Percentiles rank a stretch among this genome's conserved stretches.
Conservation (phyloP, 2,329 filamentous ascomycete genomes). For the Alternaria incomplexa region DNA sequence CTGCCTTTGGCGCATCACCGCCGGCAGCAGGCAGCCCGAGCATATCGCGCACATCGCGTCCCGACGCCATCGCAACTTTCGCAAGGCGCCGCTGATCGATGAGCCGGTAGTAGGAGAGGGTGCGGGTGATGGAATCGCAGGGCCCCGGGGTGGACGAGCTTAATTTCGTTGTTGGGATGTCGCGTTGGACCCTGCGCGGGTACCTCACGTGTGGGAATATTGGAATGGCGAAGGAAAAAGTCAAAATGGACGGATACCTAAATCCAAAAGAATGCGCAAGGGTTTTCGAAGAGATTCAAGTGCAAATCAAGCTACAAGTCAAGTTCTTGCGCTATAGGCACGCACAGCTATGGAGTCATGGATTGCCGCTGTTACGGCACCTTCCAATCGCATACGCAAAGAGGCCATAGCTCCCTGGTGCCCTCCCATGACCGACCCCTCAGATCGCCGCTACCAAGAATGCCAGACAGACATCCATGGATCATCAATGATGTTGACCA, state of each 20-base stretch:
- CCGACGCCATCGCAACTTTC: slow-evolving; percentile 43
- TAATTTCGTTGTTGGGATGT: slow-evolving; percentile 20
- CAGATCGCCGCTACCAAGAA: background rate
- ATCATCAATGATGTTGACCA: background rate
- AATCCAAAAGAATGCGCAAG: slow-evolving; percentile 6
- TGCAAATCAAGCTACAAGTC: background rate
- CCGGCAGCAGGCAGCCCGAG: slow-evolving; percentile 73
- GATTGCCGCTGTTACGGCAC: slow-evolving; percentile 18
- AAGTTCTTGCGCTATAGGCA: slow-evolving; percentile 13
- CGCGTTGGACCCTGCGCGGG: slow-evolving; percentile 17
- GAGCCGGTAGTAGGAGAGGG: slow-evolving; percentile 20
- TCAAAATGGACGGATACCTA: slow-evolving; percentile 3
- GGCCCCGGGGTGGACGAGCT: slow-evolving; percentile 31
- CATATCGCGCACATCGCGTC: slow-evolving; percentile 80
- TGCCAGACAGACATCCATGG: background rate
- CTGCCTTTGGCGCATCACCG: slow-evolving; percentile 50
- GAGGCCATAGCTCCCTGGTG: slow-evolving; percentile 15
- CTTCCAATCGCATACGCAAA: slow-evolving; percentile 17
- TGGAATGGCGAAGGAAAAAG: background rate
- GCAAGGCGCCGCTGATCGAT: slow-evolving; percentile 25
- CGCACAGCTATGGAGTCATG: slow-evolving; percentile 18
- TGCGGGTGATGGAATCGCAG: slow-evolving; percentile 33
- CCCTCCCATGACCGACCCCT: background rate
- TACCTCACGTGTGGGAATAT: slow-evolving; percentile 16
- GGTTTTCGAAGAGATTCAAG: background rate